A percentile compares a stretch with the other conserved stretches of the same genome.
Conservation (phyloP, 257 asterid genomes). For the Solanum arcanum region DNA sequence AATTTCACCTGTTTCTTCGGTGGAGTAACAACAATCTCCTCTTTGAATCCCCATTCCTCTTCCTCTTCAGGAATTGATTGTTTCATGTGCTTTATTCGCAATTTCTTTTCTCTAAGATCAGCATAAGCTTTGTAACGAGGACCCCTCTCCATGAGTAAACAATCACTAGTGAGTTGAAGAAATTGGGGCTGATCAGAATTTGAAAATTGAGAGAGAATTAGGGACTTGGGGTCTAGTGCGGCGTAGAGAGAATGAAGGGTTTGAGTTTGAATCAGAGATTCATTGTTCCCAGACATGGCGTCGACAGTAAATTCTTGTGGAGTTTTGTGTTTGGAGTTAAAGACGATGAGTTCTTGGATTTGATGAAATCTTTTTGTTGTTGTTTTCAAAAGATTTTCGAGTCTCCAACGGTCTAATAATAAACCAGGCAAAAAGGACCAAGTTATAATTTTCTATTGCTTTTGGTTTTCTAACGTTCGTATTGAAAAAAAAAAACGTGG, state of each 20-base stretch:
- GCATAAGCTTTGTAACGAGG: slow-evolving; percentile 73
- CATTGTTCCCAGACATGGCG: slow-evolving; percentile 45
- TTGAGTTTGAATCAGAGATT: slow-evolving; percentile 23
- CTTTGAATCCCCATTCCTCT: neutral
- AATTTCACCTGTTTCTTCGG: slow-evolving; percentile 66
- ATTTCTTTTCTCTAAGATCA: slow-evolving; percentile 58
- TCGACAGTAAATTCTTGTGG: neutral
- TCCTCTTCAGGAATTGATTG: slow-evolving; percentile 8
- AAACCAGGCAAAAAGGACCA: slow-evolving; percentile 5
- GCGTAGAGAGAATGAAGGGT: slow-evolving; percentile 24
- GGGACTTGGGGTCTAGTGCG: slow-evolving; percentile 49
- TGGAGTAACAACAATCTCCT: slow-evolving; percentile 34
- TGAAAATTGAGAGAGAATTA: slow-evolving; percentile 53
- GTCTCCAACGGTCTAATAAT: slow-evolving; percentile 60
- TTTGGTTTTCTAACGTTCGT: slow-evolving; percentile 41
- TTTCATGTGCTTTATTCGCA: slow-evolving; percentile 21
- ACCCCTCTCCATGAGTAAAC: slow-evolving; percentile 53
- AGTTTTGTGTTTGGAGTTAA: neutral
- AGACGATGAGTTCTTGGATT: neutral
- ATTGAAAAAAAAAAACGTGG: slow-evolving; percentile 19
- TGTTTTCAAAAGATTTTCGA: slow-evolving; percentile 7
- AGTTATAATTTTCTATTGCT: neutral
- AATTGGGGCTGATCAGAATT: slow-evolving; percentile 35
- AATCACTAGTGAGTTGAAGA: slow-evolving; percentile 40
- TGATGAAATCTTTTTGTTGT: neutral